Evolutionary conservation across 176 grass and related monocot species (phyloP), one percentile per base, ranked within the genome.

Genomic region (Oryza longistaminata): DNA sequence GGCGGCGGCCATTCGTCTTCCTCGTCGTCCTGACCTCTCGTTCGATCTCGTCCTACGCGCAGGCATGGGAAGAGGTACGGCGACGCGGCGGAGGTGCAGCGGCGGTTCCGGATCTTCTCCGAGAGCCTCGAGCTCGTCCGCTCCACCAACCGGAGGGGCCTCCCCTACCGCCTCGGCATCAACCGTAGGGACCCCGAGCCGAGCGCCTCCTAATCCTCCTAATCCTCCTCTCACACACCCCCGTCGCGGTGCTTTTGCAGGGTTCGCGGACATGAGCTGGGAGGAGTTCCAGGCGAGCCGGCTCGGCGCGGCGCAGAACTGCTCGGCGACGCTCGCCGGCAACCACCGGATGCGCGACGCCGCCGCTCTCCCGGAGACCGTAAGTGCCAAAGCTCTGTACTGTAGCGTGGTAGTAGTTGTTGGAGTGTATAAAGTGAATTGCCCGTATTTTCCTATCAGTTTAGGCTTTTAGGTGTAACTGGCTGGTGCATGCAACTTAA

Each of bases 211-310:
- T 27, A 27, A 40, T 19, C 65, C 37, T 17, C 69, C 69, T 66
- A 76, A 81, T 73, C 76, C 11, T 0, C 6, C 6, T 17, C 62
- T 2, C 42, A 43, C 29, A 25, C 45, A 2, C 33, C 9, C 9
- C 70, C 22, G 33, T 61, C 39, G 64, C 64, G 31, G 46, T 58
- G 53, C 12, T 7, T 5, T 3, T 66, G 66, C 84, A 99, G 93
- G 79, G 15, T 99, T 91, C 72, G 79, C 96, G 50, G 96, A 99
- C 83, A 88, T 99, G 96, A 99, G 78, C 90, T 99, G 96, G 96
- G 91, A 99, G 75, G 96, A 99, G 73, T 99, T 99, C 91, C 85
- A 34, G 25, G 75, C 88, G 68, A 92, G 78, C 75, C 68, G 78
- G 58, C 93, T 99, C 31, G 96, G 96, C 12, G 96, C 93, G 2